Evolutionary conservation across 208 protist species (phyloP).

Genomic region (Acanthamoeba royreba): DNA sequence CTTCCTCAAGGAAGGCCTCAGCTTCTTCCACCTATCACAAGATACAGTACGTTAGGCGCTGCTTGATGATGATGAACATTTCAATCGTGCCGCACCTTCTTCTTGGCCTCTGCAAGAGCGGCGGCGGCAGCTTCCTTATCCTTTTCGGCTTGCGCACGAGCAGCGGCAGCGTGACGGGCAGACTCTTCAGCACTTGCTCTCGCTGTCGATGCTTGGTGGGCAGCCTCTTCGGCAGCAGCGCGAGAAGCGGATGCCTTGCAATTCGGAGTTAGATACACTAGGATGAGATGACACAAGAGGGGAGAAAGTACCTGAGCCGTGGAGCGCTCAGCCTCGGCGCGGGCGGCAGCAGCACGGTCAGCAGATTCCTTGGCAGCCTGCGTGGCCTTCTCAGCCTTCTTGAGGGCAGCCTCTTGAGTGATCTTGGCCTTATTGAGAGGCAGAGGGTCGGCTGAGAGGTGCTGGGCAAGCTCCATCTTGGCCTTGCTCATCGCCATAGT

Average conservation of each 20-base stretch:
- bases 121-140: not conserved
- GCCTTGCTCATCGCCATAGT: not conserved
- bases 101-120: not conserved
- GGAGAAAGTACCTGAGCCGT: not conserved
- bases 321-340: not conserved
- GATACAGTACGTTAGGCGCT: no score
- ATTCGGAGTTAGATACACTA: not conserved
- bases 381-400: not conserved
- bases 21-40: no score
- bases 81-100: no score
- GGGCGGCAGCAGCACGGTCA: not conserved
- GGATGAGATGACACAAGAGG: not conserved
- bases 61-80: no score
- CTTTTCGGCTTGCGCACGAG: not conserved
- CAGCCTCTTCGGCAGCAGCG: not conserved
- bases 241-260: not conserved
- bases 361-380: not conserved
- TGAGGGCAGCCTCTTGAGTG: conserved; percentile 7
- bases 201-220: not conserved
- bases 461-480: not conserved
- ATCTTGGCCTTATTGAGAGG: not conserved
- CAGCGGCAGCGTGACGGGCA: not conserved
- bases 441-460: not conserved
- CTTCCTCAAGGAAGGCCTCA: conserved; percentile 1
- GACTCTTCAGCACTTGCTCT: not conserved